Conservation (phyloP, 139 green algal genomes). For the Chlorella sorokiniana region DNA sequence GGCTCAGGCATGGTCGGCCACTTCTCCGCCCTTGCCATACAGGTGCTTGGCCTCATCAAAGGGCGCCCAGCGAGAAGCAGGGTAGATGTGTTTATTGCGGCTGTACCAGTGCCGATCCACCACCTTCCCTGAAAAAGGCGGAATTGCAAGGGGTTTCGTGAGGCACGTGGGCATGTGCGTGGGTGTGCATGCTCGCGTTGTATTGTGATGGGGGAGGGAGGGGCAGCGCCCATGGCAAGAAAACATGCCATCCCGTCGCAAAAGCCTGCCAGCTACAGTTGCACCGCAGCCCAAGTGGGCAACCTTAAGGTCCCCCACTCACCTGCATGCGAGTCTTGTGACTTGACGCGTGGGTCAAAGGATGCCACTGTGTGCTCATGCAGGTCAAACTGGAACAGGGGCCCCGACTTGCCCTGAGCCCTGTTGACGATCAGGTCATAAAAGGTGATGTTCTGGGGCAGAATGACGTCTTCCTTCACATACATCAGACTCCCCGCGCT, state of each 20-base stretch:
- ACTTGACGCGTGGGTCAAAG: slow-evolving; percentile 86
- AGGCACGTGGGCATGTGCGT: too few relatives aligned
- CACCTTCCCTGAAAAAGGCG: slow-evolving; percentile 72
- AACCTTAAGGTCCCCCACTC: slow-evolving; percentile 12
- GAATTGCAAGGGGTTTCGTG: not conserved
- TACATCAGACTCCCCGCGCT: slow-evolving; percentile 91
- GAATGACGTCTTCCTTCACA: slow-evolving; percentile 96
- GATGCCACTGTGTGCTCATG: slow-evolving; percentile 85
- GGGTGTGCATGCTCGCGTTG: not conserved
- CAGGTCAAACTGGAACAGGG: slow-evolving; percentile 96
- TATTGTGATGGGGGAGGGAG: too few relatives aligned
- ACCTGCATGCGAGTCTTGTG: slow-evolving; percentile 82
- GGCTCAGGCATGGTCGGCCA: too few relatives aligned
- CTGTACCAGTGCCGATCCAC: slow-evolving; percentile 97
- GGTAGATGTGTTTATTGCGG: slow-evolving; percentile 99
- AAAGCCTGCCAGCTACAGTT: too few relatives aligned
- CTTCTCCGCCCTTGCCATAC: not conserved
- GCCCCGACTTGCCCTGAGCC: slow-evolving; percentile 80
- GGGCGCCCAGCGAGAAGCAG: slow-evolving; percentile 91
- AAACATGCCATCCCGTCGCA: too few relatives aligned
- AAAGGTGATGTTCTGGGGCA: slow-evolving; percentile 92
- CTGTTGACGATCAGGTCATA: slow-evolving; percentile 97
- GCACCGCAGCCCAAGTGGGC: too few relatives aligned
- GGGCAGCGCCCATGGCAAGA: too few relatives aligned
- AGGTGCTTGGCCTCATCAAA: slow-evolving; percentile 76